phyloP scores from a whole-genome alignment of 768 basidiomycete species.

The Naganishia friedmannii region DNA sequence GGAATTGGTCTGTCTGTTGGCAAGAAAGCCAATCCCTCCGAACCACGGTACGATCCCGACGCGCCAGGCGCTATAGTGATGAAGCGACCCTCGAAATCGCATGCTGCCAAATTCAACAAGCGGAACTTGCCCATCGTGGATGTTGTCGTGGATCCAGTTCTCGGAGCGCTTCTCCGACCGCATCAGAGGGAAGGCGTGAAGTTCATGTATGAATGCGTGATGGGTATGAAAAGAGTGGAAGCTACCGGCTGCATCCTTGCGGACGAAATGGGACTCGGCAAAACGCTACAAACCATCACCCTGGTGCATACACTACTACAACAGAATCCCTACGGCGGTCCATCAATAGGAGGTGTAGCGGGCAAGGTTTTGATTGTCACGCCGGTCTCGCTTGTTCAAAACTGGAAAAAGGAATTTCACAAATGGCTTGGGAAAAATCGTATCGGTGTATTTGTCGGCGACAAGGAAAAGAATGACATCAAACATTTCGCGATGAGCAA shows the following conservation, averaged over 20 bases:
- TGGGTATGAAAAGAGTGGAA: conserved; percentile 87
- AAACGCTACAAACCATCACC: conserved; percentile 83
- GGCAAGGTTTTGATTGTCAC: conserved; percentile 89
- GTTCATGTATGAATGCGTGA: conserved; percentile 93
- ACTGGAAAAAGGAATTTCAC: conserved; percentile 91
- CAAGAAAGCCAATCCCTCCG: conserved; percentile 38
- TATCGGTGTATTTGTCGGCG: conserved; percentile 62
- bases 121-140: conserved; percentile 64
- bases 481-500: conserved; percentile 60
- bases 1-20: conserved; percentile 32
- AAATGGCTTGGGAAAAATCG: conserved; percentile 66
- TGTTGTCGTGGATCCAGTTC: conserved; percentile 86
- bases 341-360: conserved; percentile 50
- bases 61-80: conserved; percentile 78
- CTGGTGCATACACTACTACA: conserved; percentile 87
- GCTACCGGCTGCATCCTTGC: conserved; percentile 90
- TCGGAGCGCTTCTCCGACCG: conserved; percentile 70
- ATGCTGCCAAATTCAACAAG: conserved; percentile 63
- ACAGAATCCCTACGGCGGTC: conserved; percentile 69
- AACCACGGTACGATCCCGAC: conserved; percentile 63
- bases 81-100: conserved; percentile 69
- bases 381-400: conserved; percentile 86
- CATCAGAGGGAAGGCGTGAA: conserved; percentile 81
- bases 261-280: conserved; percentile 98
- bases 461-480: conserved; percentile 61